phyloP scores from a whole-genome alignment of 1,284 basidiomycete genomes.

The Blastosporella zonata region DNA sequence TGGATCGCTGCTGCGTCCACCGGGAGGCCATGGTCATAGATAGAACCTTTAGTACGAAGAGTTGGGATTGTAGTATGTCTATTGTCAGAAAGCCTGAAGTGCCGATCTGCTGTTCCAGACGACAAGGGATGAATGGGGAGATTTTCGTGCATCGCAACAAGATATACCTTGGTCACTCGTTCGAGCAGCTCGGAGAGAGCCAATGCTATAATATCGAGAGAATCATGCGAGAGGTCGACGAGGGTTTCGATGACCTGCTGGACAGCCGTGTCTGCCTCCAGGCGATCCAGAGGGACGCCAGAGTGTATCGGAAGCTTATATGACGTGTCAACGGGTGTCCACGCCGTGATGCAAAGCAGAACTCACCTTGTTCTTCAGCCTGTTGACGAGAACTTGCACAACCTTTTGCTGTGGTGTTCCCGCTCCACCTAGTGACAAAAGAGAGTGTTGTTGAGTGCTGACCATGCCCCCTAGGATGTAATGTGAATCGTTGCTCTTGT shows the following conservation, averaged over 20 bases:
- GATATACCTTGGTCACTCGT: slow-evolving; percentile 69
- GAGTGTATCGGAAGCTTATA: slow-evolving; percentile 82
- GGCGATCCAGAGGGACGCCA: slow-evolving; percentile 64
- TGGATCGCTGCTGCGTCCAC: slow-evolving; percentile 50
- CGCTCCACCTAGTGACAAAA: slow-evolving; percentile 30
- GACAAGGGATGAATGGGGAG: neutral
- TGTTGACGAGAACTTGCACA: slow-evolving; percentile 66
- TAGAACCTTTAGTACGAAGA: slow-evolving; percentile 86
- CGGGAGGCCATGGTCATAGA: slow-evolving; percentile 76
- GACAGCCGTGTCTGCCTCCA: slow-evolving; percentile 74
- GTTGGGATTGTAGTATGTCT: slow-evolving; percentile 84
- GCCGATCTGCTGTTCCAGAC: slow-evolving; percentile 46
- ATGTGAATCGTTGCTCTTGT: slow-evolving; percentile 40
- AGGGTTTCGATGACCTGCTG: slow-evolving; percentile 75
- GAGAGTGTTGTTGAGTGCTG: slow-evolving; percentile 27
- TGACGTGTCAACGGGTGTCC: slow-evolving; percentile 2
- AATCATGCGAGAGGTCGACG: slow-evolving; percentile 74
- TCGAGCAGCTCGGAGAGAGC: slow-evolving; percentile 77
- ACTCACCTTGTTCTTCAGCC: slow-evolving; percentile 68
- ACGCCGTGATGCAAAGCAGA: neutral
- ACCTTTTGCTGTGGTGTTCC: slow-evolving; percentile 70
- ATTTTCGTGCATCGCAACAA: slow-evolving; percentile 7
- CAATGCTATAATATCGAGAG: slow-evolving; percentile 75
- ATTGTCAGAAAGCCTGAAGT: slow-evolving; percentile 51
- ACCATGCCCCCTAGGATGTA: slow-evolving; percentile 23